Evolutionary conservation across 2,329 filamentous ascomycete genomes (phyloP), one percentile per base, ranked within the genome.

Genomic region (Biscogniauxia mediterranea): DNA sequence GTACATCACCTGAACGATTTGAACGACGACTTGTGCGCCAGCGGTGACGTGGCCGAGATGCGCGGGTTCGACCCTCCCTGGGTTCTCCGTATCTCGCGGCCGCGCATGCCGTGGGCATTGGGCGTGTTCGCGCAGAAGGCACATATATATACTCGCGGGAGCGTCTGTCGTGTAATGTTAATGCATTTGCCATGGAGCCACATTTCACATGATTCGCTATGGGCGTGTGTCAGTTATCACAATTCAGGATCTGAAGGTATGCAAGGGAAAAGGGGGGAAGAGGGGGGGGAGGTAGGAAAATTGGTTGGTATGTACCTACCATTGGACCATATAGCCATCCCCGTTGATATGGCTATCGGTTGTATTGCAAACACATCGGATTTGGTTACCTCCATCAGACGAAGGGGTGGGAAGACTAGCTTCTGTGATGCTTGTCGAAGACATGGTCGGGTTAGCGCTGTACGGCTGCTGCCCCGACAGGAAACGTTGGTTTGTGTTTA

Each of bases 111-210:
- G 23, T 82, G 78, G 70, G 81, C 78, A 61, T 81, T 84, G 1
- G 85, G 82, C 8, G 85, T 87, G 65, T 86, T 82, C 20, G 83
- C 83, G 69, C 86, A 89, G 63, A 85, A 89, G 1, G 83, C 80
- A 69, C 86, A 89, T 42, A 89, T 84, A 66, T 88, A 89, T 5
- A 89, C 83, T 13, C 80, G 78, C 5, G 86, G 84, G 66, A 85
- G 79, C n/a, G 80, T 81, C 60, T 81, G 79, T 54, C 80, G 80
- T 53, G 81, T 83, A 64, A 88, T 83, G 63, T 85, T 85, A 67
- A 88, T 79, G 70, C 86, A 89, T 60, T 79, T 79, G n/a, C 83
- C 85, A 70, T 89, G 86, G 28, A 88, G 81, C 80, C 83, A 87
- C 77, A 86, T 83, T 68, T 88, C 85, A 70, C 86, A 89, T 23